phyloP scores from a whole-genome alignment of 2,329 filamentous ascomycete genomes.

The Paecilomyces sp. region DNA sequence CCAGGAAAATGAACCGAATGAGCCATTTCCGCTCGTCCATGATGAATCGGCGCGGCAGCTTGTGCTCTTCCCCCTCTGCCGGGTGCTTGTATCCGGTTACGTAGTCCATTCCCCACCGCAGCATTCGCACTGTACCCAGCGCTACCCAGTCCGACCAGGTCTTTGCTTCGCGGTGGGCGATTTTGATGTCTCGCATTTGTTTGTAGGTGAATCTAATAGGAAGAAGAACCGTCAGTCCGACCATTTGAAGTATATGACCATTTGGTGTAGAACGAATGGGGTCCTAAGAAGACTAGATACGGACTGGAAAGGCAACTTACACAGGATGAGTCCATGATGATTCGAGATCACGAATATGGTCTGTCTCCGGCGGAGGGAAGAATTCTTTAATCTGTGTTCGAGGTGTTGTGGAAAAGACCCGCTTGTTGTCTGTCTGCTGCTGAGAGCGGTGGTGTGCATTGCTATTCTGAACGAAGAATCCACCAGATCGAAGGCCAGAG shows the following conservation, averaged over 20 bases:
- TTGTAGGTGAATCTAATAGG: slow-evolving; percentile 58
- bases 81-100: slow-evolving; percentile 76
- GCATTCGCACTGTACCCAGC: slow-evolving; percentile 65
- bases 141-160: slow-evolving; percentile 72
- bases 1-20: slow-evolving; percentile 83
- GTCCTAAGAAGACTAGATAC: neutral
- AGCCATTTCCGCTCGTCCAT: slow-evolving; percentile 88
- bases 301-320: slow-evolving; percentile 18
- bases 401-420: slow-evolving; percentile 32
- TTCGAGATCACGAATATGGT: slow-evolving; percentile 55
- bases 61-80: slow-evolving; percentile 35
- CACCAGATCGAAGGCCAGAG: slow-evolving; percentile 15
- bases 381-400: slow-evolving; percentile 39
- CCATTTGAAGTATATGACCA: neutral
- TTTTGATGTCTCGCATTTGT: slow-evolving; percentile 66
- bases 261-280: neutral
- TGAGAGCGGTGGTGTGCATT: neutral
- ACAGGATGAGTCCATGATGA: slow-evolving; percentile 63
- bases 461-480: slow-evolving; percentile 10
- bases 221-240: slow-evolving; percentile 2
- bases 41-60: slow-evolving; percentile 53
- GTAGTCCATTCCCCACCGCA: slow-evolving; percentile 73
- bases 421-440: slow-evolving; percentile 11
- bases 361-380: slow-evolving; percentile 53
- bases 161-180: slow-evolving; percentile 69